Evolutionary conservation across 805 yeast species (phyloP), one percentile per base, ranked within the genome.

Genomic region (Candida wancherniae): DNA sequence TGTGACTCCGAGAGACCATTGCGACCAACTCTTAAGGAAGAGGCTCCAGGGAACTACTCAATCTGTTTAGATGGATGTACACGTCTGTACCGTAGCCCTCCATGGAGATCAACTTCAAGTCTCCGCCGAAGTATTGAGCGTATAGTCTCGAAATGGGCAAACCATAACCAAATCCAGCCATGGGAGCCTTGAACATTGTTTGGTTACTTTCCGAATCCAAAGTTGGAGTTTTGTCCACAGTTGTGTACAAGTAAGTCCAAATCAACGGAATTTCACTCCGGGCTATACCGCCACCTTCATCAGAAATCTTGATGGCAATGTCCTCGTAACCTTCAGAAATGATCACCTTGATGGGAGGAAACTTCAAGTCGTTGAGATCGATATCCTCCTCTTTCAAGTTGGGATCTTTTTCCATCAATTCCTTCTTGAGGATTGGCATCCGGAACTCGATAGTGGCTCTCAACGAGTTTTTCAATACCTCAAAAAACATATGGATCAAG

Each of bases 51-150:
- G 80, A 73, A 30, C 82, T 73, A 45, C 82, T 77, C 46, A 86
- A 71, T 33, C 94, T 67, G 57, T 86, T 86, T 53, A 86, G 67
- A 58, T 87, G 95, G 50, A 87, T 57, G 49, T 86, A 87, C 2
- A 84, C 95, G 53, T 86, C 96, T 1, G 96, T 86, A 10, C 96
- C 96, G 50, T 86, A 84, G 6, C 95, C 95, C 57, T 86, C 95
- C 94, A 87, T 84, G 19, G 86, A 76, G 34, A 85, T 86, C 48
- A 87, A 68, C 51, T 81, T 82, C 55, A 86, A 70, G 48, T 87
- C 95, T 3, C 95, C 95, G 5, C 95, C 94, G 52, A 87, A 86
- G 54, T 86, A 86, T 41, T 88, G 77, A 2, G 95, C 88, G 45
- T 87, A 87, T 22, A 86, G 67, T 36, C 95, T 61, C 28, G 92